Evolutionary conservation across 2,329 filamentous ascomycete species (phyloP).

Genomic region (Neonectria coccinea): DNA sequence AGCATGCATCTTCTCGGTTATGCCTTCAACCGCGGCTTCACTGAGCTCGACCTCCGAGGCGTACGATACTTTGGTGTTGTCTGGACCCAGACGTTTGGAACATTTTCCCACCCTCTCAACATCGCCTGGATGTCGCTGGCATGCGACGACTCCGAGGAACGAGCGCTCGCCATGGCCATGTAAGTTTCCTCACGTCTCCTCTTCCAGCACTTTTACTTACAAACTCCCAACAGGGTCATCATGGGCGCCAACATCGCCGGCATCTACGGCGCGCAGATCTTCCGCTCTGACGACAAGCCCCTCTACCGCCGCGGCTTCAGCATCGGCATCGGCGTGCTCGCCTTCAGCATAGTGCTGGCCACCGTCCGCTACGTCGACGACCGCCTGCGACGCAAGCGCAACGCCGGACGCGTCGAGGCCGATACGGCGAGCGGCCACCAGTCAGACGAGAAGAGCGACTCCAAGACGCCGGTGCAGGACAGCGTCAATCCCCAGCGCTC

Average conservation of each 20-base stretch:
- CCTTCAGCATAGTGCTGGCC: conserved; percentile 56
- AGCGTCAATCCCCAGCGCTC: conserved; percentile 8
- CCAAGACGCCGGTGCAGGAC: conserved; percentile 6
- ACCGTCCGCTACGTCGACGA: conserved; percentile 59
- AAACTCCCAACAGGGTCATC: conserved; percentile 57
- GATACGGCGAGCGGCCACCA: conserved; percentile 21
- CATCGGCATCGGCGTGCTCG: conserved; percentile 58
- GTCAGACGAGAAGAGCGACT: conserved; percentile 23
- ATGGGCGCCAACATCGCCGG: conserved; percentile 72
- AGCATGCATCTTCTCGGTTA: conserved; percentile 63
- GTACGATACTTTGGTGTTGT: conserved; percentile 66
- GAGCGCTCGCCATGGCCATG: conserved; percentile 70
- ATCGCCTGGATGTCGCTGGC: conserved; percentile 70
- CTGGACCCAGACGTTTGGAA: conserved; percentile 67
- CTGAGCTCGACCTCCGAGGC: conserved; percentile 55
- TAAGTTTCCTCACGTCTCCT: conserved; percentile 43
- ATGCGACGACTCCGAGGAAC: conserved; percentile 67
- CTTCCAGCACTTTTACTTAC: neutral
- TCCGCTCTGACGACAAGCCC: conserved; percentile 64
- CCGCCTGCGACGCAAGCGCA: conserved; percentile 36
- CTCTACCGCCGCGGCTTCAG: conserved; percentile 64
- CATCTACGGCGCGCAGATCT: conserved; percentile 71
- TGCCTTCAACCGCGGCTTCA: conserved; percentile 66
- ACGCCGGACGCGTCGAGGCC: conserved; percentile 23
- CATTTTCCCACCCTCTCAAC: conserved; percentile 68